A percentile compares a stretch with the other conserved stretches of the same genome.
phyloP scores from a whole-genome alignment of 805 yeast species.

The Pichia cabralensis region DNA sequence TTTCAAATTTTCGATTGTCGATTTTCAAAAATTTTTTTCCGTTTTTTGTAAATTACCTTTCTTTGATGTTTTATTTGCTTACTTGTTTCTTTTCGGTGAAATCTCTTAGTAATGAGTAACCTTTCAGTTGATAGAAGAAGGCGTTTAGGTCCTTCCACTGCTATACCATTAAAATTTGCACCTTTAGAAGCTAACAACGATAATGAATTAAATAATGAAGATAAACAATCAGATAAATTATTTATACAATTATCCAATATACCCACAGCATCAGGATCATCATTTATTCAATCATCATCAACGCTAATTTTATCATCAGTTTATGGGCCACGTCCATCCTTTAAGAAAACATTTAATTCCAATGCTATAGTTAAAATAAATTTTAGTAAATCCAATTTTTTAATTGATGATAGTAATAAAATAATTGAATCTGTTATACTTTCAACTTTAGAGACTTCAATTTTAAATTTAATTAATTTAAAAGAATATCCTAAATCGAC shows the following conservation, averaged over 20 bases:
- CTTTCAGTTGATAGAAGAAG: conserved; percentile 75
- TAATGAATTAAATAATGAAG: not conserved
- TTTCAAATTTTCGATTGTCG: too few species aligned
- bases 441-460: conserved; percentile 31
- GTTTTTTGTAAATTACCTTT: not conserved
- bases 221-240: conserved; percentile 19
- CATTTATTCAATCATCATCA: conserved; percentile 61
- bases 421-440: conserved; percentile 18
- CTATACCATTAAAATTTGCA: conserved; percentile 38
- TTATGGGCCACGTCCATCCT: conserved; percentile 79
- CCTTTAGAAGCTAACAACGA: conserved; percentile 8
- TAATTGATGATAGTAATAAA: conserved; percentile 27
- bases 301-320: conserved; percentile 59
- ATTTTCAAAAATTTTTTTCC: not conserved
- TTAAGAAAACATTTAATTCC: conserved; percentile 24
- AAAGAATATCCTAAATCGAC: conserved; percentile 84
- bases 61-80: too few species aligned
- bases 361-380: conserved; percentile 21
- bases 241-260: conserved; percentile 51
- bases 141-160: conserved; percentile 71
- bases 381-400: conserved; percentile 10
- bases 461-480: conserved; percentile 38
- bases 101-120: too few species aligned
- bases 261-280: conserved; percentile 62
- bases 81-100: too few species aligned